Percentiles rank a stretch among this genome's conserved stretches.
Conservation (phyloP, 2,329 filamentous ascomycete species). For the Botrytis tulipae region DNA sequence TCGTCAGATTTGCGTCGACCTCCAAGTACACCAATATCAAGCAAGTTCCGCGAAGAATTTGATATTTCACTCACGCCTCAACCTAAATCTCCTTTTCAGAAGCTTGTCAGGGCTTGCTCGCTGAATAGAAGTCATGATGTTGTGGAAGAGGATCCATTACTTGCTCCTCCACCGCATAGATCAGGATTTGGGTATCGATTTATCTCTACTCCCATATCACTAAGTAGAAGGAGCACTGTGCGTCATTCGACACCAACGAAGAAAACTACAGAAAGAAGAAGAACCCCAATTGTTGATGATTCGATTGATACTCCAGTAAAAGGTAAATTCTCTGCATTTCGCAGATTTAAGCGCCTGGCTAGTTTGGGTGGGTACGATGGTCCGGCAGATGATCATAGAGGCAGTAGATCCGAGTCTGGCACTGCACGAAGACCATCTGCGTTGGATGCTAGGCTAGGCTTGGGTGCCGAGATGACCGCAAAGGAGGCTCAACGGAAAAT, state of each 20-base stretch:
- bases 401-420: not conserved
- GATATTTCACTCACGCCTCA: conserved; percentile 21
- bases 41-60: conserved; percentile 38
- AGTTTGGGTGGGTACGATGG: conserved; percentile 20
- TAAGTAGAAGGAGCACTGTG: not conserved
- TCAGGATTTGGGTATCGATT: conserved; percentile 26
- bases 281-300: not conserved
- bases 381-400: not conserved
- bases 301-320: conserved; percentile 13
- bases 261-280: not conserved
- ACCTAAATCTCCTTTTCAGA: conserved; percentile 17
- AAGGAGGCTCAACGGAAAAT: not conserved
- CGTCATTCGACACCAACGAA: not conserved
- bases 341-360: conserved; percentile 11
- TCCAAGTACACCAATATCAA: conserved; percentile 33
- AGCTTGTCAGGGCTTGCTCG: conserved; percentile 19
- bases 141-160: conserved; percentile 3
- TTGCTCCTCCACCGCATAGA: conserved; percentile 7
- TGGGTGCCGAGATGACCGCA: not conserved
- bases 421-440: not conserved
- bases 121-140: conserved; percentile 6
- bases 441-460: conserved; percentile 3
- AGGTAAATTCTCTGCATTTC: conserved; percentile 13
- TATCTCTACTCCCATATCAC: not conserved
- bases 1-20: conserved; percentile 24